Evolutionary conservation across 2,329 filamentous ascomycete genomes (phyloP).

Genomic region (Ceratocystis cacaofunesta): DNA sequence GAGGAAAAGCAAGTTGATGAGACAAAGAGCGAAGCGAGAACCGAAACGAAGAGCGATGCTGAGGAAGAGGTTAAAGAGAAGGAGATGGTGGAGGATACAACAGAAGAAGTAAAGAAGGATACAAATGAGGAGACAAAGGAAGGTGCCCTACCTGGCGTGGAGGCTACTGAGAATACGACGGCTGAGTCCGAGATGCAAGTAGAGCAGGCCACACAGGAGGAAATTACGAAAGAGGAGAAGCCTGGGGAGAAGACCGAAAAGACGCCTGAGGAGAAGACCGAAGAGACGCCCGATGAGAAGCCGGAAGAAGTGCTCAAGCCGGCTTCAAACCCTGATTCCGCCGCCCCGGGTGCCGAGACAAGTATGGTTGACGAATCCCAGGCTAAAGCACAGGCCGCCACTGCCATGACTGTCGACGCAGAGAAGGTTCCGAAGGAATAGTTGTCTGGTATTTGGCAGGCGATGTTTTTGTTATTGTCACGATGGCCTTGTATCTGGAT

Average conservation of each 20-base stretch:
- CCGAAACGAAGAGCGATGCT: too few species aligned
- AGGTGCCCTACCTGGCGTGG: conserved; percentile 16
- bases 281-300: conserved; percentile 17
- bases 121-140: conserved; percentile 12
- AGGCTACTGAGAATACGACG: conserved; percentile 20
- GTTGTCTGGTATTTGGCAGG: not conserved
- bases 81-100: not conserved
- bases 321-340: conserved; percentile 14
- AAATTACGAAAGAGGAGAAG: not conserved
- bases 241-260: conserved; percentile 1
- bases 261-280: not conserved
- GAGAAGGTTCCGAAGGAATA: conserved; percentile 10
- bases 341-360: not conserved
- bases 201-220: too few species aligned
- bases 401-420: conserved; percentile 2
- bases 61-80: not conserved
- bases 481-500: not conserved
- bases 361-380: too few species aligned
- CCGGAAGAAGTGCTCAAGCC: conserved; percentile 12
- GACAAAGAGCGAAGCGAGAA: too few species aligned
- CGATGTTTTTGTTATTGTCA: not conserved
- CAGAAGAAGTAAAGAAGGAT: conserved; percentile 17
- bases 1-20: not conserved
- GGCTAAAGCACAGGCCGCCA: too few species aligned
- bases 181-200: not conserved